These are phyloP conservation scores for Canariomyces notabilis DNA, from an alignment of 2,329 filamentous ascomycete genomes.

Conservation along the genomic window DNA sequence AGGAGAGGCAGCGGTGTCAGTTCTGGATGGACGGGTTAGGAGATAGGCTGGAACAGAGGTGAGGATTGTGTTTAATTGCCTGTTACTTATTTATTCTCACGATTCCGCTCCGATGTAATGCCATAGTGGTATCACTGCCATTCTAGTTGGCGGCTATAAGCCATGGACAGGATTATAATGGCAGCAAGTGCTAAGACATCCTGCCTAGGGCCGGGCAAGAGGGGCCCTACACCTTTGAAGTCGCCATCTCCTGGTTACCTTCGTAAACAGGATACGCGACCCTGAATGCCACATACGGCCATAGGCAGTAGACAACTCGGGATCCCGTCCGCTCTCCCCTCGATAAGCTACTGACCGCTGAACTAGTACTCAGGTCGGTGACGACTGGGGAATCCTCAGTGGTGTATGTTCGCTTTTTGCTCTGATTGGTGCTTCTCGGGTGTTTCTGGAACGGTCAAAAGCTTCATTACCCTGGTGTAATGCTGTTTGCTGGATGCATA, in stretches of 20 bases:
- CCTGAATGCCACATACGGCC: neutral
- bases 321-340: neutral
- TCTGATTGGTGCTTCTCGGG: neutral
- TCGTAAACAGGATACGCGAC: too few relatives aligned
- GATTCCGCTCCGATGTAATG: too few relatives aligned
- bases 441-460: neutral
- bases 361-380: neutral
- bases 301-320: neutral
- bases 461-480: too few relatives aligned
- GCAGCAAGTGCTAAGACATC: too few relatives aligned
- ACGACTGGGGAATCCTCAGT: neutral
- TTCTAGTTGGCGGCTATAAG: too few relatives aligned
- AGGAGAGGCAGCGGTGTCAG: constrained; percentile 34
- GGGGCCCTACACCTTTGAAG: too few relatives aligned
- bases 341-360: neutral
- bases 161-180: too few relatives aligned
- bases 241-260: too few relatives aligned
- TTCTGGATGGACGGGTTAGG: constrained; percentile 38
- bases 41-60: constrained; percentile 31
- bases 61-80: neutral
- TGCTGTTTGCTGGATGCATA: too few relatives aligned
- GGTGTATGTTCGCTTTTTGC: neutral
- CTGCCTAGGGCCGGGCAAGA: too few relatives aligned
- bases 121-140: too few relatives aligned
- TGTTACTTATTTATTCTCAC: too few relatives aligned